Conservation (phyloP, 2,329 filamentous ascomycete species). For the Trichophyton simii region DNA sequence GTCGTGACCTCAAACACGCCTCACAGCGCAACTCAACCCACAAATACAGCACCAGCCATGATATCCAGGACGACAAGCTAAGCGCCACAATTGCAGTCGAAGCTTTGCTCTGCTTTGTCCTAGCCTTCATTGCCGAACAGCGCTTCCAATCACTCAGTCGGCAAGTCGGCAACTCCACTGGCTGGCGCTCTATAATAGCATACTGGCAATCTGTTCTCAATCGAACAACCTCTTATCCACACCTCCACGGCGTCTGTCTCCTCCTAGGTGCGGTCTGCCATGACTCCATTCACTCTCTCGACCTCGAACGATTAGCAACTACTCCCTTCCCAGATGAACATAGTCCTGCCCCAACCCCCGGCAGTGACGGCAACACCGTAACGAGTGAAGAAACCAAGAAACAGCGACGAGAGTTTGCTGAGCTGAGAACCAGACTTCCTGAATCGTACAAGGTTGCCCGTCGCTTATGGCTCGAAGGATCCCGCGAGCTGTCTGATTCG, state of each 20-base stretch:
- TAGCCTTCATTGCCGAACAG: constrained; percentile 35
- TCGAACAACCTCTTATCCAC: constrained; percentile 27
- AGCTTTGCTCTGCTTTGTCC: constrained; percentile 36
- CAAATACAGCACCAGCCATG: constrained; percentile 14
- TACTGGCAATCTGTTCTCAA: constrained; percentile 36
- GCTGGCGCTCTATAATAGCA: constrained; percentile 37
- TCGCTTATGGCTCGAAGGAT: constrained; percentile 33
- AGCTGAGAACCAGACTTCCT: constrained; percentile 29
- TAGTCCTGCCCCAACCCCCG: constrained; percentile 28
- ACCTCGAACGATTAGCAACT: constrained; percentile 33
- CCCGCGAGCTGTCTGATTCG: constrained; percentile 29
- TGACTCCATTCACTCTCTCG: constrained; percentile 33
- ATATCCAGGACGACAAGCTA: constrained; percentile 23
- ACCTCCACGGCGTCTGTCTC: constrained; percentile 33
- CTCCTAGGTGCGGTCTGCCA: constrained; percentile 37
- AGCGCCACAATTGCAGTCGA: constrained; percentile 32
- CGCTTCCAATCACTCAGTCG: constrained; percentile 26
- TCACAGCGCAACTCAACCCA: constrained; percentile 25
- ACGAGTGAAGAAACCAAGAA: constrained; percentile 27
- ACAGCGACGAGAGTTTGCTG: constrained; percentile 27
- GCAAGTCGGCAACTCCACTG: constrained; percentile 28
- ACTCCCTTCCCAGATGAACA: constrained; percentile 29
- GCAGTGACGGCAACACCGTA: constrained; percentile 31
- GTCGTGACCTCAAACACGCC: constrained; percentile 36
- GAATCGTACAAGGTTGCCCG: constrained; percentile 32